Evolutionary conservation across 1,139 yeast genomes (phyloP).

Genomic region (Saccharomyces hybrid): DNA sequence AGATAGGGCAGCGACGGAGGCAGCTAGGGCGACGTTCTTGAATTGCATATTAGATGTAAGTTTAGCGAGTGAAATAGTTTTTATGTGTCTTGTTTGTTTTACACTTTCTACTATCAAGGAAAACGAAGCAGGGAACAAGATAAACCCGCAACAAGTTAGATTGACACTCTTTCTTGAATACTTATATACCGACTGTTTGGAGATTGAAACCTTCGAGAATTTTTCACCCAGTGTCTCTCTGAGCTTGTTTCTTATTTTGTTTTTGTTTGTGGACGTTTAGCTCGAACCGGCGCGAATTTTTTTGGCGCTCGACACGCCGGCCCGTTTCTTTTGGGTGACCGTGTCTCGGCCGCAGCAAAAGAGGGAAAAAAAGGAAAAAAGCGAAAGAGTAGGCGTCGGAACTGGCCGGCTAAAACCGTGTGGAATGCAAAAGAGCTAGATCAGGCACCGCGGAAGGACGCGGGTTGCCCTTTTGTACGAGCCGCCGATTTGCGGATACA

Average conservation of each 20-base stretch:
- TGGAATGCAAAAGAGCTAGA: not conserved
- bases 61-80: conserved; percentile 1
- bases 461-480: not conserved
- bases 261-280: conserved; percentile 1
- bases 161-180: not conserved
- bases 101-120: not conserved
- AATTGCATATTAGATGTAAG: conserved; percentile 23
- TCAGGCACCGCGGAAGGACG: not conserved
- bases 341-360: not conserved
- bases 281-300: not conserved
- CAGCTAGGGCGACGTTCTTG: conserved; percentile 21
- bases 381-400: not conserved
- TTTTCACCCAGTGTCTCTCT: not conserved
- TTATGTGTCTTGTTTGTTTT: not conserved
- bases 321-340: conserved; percentile 1
- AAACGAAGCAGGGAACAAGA: not conserved
- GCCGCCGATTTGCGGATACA: not conserved
- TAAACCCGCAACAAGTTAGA: not conserved
- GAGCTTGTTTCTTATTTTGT: not conserved
- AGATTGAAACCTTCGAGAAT: conserved; percentile 1
- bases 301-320: not conserved
- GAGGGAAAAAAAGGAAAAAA: not conserved
- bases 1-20: conserved; percentile 28
- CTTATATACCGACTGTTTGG: not conserved
- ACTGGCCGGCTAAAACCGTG: not conserved